Evolutionary conservation across 208 protist species (phyloP).

Genomic region (Wallacemonas sp.): DNA sequence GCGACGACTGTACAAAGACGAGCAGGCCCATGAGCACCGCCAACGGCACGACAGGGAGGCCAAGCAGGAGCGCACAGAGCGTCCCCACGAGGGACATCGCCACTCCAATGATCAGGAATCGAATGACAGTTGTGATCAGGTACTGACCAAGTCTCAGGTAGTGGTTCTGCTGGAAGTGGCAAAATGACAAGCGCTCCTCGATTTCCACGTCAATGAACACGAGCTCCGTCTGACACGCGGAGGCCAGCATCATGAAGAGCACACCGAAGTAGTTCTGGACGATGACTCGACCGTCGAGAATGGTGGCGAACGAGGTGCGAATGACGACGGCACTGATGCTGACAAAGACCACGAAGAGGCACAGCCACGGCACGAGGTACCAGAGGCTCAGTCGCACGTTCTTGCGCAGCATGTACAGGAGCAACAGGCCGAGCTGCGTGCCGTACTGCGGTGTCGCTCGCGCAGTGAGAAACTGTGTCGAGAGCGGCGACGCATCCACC

Average conservation of each 20-base stretch:
- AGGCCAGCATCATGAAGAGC: conserved; percentile 57
- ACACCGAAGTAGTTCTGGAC: conserved; percentile 57
- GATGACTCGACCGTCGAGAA: not conserved
- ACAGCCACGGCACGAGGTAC: conserved; percentile 38
- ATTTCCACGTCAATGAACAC: conserved; percentile 51
- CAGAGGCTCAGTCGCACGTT: conserved; percentile 17
- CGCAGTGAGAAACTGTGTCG: too few species aligned
- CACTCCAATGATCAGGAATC: conserved; percentile 34
- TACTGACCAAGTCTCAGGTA: conserved; percentile 44
- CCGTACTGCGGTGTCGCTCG: conserved; percentile 16
- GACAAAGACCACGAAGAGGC: conserved; percentile 40
- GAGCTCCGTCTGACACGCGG: conserved; percentile 44
- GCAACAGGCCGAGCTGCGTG: conserved; percentile 23
- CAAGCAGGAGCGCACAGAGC: conserved; percentile 31
- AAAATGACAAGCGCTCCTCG: conserved; percentile 35
- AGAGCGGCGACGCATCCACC: too few species aligned
- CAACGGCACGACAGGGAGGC: conserved; percentile 26
- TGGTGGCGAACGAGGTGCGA: not conserved
- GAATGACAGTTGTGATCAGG: conserved; percentile 39
- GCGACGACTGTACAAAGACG: conserved; percentile 39
- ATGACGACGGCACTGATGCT: conserved; percentile 26
- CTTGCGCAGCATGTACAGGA: conserved; percentile 32
- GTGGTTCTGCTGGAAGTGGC: conserved; percentile 33
- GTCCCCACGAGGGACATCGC: conserved; percentile 24
- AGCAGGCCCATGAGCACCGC: conserved; percentile 33